A percentile compares a stretch with the other conserved stretches of the same genome.
Evolutionary conservation across 208 protist genomes (phyloP).

Genomic region (Porcisia deanei): DNA sequence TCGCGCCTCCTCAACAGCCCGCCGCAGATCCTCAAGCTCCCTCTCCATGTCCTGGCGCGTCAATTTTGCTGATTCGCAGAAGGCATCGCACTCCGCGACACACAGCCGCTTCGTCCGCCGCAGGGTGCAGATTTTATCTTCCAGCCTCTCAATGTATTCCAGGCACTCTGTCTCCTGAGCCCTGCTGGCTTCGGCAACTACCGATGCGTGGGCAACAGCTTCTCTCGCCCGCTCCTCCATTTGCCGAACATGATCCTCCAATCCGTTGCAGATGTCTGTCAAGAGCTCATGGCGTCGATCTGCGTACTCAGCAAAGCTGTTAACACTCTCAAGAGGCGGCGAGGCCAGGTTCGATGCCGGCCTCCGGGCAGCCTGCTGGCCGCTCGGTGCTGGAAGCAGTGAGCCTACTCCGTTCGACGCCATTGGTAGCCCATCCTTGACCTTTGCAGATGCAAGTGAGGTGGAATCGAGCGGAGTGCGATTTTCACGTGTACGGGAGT

Average conservation of each 20-base stretch:
- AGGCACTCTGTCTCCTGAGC: conserved; percentile 15
- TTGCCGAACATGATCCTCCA: conserved; percentile 10
- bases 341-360: background rate
- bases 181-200: conserved; percentile 3
- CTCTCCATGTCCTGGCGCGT: conserved; percentile 5
- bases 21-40: conserved; percentile 8
- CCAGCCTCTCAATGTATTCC: conserved; percentile 1
- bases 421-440: background rate
- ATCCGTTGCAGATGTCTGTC: background rate
- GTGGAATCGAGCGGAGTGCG: background rate
- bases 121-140: conserved; percentile 2
- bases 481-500: background rate
- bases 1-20: background rate
- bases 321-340: background rate
- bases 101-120: background rate
- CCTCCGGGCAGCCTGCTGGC: background rate
- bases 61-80: background rate
- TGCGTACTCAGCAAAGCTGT: conserved; percentile 16
- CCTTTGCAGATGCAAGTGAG: background rate
- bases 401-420: background rate
- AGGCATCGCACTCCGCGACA: conserved; percentile 1
- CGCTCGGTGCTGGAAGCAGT: background rate
- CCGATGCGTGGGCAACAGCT: conserved; percentile 12
- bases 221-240: conserved; percentile 16
- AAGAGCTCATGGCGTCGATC: conserved; percentile 11